Evolutionary conservation across 2,329 filamentous ascomycete species (phyloP), one percentile per base, ranked within the genome.

Genomic region (Helminthosporium solani): DNA sequence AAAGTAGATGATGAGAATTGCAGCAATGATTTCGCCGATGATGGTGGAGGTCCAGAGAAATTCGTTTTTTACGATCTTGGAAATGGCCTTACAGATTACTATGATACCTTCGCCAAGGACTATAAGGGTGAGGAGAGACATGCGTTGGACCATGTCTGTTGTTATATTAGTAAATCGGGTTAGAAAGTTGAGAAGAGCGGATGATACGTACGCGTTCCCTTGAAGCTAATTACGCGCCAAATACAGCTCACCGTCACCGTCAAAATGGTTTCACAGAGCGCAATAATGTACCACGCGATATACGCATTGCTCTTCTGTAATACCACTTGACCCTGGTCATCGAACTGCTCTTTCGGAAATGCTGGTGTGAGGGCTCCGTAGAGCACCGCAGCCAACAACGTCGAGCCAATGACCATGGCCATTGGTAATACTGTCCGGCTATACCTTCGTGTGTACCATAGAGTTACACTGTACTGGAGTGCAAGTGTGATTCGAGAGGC

Each of bases 271-370:
- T 70, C 68, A 2, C 46, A 42, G 2, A 66, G 51, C 3, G 60
- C 63, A 41, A 71, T 58, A 11, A 79, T 58, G 54, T 84, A 84
- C 82, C 82, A 81, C 34, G 73, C 67, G 40, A 72, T 68, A 65
- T 76, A 78, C 7, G 74, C 63, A 45, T 66, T 63, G 37, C 52
- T 62, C 33, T 60, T 46, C 38, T 53, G 49, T 16, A 11, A 21
- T 4, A 50, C 36, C n/a, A 15, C 9, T 12, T 23, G 11, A 4
- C 42, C 47, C 21, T 19, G 3, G 3, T 9, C 33, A 38, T 57
- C 50, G 30, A 34, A 42, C 36, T 56, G 50, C 11, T 28, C 35
- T 9, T 51, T 44, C 2, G 61, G 61, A 34, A 68, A 67, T 15
- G 56, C 60, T 21, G 58, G 54, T 23, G 58, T 66, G 9, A 70